Conservation (phyloP, 129 eudicot genomes). For the Saussurea involucrata region DNA sequence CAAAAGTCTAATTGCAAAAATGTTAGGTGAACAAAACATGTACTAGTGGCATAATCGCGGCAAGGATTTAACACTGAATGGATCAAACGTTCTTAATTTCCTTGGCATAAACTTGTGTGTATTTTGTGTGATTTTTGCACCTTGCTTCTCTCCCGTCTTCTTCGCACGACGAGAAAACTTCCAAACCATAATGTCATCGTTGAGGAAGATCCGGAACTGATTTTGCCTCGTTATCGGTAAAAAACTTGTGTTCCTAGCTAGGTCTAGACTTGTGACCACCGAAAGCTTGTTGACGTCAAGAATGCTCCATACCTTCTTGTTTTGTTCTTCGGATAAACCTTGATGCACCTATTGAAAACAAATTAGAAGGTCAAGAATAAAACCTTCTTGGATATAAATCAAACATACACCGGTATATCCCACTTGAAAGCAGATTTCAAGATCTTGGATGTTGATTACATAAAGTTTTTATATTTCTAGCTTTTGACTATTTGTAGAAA, state of each 20-base stretch:
- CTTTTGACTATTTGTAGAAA: not conserved
- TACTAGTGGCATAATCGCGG: slow-evolving; percentile 23
- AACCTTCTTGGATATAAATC: no score
- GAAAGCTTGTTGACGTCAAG: slow-evolving; percentile 40
- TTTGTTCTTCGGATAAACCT: slow-evolving; percentile 33
- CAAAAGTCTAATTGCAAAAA: not conserved
- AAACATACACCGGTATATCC: not conserved
- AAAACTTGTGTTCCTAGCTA: not conserved
- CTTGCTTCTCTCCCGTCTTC: not conserved
- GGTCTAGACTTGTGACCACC: not conserved
- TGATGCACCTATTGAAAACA: slow-evolving; percentile 37
- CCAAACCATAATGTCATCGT: not conserved
- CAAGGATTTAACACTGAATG: slow-evolving; percentile 23
- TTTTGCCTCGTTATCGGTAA: slow-evolving; percentile 19
- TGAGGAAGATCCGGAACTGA: not conserved
- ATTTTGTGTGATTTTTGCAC: not conserved
- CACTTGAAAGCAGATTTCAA: not conserved
- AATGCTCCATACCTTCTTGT: slow-evolving; percentile 26
- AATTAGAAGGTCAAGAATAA: not conserved
- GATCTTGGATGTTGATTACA: not conserved
- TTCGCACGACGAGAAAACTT: not conserved
- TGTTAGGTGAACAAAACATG: not conserved
- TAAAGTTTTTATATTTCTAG: not conserved
- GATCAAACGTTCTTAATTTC: slow-evolving; percentile 13
- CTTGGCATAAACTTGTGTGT: not conserved